phyloP scores from a whole-genome alignment of 2,329 filamentous ascomycete genomes.

The Epichloe brachyelytri region DNA sequence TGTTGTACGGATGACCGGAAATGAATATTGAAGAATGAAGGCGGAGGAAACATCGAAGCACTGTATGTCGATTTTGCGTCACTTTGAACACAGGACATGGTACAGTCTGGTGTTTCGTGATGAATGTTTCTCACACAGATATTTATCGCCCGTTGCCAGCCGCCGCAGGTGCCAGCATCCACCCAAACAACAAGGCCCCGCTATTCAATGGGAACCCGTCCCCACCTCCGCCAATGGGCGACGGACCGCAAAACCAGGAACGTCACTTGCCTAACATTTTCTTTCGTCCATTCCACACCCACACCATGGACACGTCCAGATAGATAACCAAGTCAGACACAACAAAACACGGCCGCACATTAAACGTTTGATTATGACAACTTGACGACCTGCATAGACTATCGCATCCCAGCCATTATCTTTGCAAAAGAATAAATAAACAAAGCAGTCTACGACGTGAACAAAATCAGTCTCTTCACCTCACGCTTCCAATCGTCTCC shows the following conservation, averaged over 20 bases:
- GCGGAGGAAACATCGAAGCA: no score
- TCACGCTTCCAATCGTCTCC: no score
- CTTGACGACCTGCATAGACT: not conserved
- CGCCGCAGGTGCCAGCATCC: no score
- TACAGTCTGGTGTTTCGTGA: no score
- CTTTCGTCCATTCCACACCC: not conserved
- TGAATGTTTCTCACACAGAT: no score
- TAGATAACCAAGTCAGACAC: not conserved
- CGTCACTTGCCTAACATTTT: not conserved
- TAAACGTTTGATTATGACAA: not conserved
- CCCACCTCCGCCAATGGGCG: not conserved
- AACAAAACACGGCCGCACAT: not conserved
- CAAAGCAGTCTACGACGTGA: not conserved
- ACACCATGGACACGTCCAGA: not conserved
- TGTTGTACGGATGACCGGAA: no score
- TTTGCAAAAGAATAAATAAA: not conserved
- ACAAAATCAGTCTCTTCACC: no score
- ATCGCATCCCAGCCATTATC: not conserved
- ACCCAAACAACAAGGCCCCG: no score
- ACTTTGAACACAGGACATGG: no score
- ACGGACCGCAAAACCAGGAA: not conserved
- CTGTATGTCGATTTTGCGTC: no score
- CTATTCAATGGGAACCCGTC: not conserved
- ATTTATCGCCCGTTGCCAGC: no score
- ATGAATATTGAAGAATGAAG: no score